Evolutionary conservation across 1,284 basidiomycete species (phyloP).

Genomic region (Ustilago trichophora): DNA sequence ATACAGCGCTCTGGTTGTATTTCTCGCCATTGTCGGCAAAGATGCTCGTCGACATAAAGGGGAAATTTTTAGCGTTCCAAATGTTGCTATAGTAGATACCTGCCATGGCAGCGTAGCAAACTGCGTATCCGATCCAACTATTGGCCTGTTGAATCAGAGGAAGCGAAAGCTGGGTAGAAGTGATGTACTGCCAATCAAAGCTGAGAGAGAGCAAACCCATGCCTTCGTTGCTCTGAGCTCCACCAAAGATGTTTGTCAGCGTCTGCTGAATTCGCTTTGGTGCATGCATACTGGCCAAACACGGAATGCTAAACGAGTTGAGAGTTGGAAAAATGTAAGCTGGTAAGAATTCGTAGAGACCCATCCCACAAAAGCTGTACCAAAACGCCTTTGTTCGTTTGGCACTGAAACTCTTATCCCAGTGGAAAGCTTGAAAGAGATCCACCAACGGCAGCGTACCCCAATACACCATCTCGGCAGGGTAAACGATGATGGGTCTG

Average conservation of each 20-base stretch:
- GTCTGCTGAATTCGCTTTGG: constrained; percentile 5
- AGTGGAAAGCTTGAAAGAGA: constrained; percentile 62
- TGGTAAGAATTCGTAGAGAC: constrained; percentile 67
- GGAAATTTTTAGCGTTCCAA: constrained; percentile 30
- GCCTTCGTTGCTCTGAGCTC: constrained; percentile 39
- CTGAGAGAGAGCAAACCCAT: constrained; percentile 53
- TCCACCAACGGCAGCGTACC: constrained; percentile 55
- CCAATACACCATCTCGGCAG: constrained; percentile 66
- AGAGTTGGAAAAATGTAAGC: constrained; percentile 68
- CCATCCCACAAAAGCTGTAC: constrained; percentile 64
- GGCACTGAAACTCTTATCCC: constrained; percentile 63
- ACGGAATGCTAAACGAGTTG: constrained; percentile 63
- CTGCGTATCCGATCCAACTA: constrained; percentile 19
- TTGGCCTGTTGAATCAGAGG: constrained; percentile 38
- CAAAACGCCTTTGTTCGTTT: constrained; percentile 74
- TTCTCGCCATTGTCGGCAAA: constrained; percentile 21
- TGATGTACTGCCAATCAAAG: constrained; percentile 56
- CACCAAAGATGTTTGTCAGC: constrained; percentile 65
- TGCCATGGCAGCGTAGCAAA: constrained; percentile 32
- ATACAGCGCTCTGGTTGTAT: constrained; percentile 35
- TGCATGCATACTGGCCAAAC: constrained; percentile 72
- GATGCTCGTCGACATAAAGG: constrained; percentile 35
- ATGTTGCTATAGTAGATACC: constrained; percentile 41
- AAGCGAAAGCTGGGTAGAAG: constrained; percentile 25
- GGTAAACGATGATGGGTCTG: constrained; percentile 39